Evolutionary conservation across 2,329 filamentous ascomycete species (phyloP).

Genomic region (Hirsutella rhossiliensis): DNA sequence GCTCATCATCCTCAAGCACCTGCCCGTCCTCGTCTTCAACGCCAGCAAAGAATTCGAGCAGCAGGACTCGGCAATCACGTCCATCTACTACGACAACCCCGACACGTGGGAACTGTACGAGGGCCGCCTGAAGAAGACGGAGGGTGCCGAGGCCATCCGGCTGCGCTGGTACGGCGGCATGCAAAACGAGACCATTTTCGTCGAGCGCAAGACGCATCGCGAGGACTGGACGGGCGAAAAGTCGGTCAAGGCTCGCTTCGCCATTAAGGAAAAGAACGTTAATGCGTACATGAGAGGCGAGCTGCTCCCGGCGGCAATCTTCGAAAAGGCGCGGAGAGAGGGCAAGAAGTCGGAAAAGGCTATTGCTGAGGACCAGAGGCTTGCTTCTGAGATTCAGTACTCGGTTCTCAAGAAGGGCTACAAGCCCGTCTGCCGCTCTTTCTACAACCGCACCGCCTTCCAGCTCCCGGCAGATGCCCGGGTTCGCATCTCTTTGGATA

Average conservation of each 20-base stretch:
- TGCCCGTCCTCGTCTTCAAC: conserved; percentile 96
- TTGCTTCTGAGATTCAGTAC: conserved; percentile 89
- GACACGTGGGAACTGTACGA: conserved; percentile 90
- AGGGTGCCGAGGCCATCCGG: conserved; percentile 92
- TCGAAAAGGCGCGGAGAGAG: conserved; percentile 92
- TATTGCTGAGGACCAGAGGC: conserved; percentile 79
- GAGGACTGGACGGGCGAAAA: conserved; percentile 99
- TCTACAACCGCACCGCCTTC: conserved; percentile 97
- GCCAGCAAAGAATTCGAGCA: conserved; percentile 90
- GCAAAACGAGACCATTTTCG: conserved; percentile 89
- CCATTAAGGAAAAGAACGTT: conserved; percentile 93
- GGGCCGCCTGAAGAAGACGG: conserved; percentile 91
- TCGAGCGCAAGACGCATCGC: conserved; percentile 94
- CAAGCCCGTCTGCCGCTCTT: conserved; percentile 81
- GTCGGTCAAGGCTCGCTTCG: conserved; percentile 93
- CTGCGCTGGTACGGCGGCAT: conserved; percentile 96
- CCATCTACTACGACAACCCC: conserved; percentile 96
- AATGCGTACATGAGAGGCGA: conserved; percentile 81
- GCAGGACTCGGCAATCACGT: conserved; percentile 88
- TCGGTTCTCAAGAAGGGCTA: conserved; percentile 80
- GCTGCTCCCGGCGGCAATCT: conserved; percentile 75
- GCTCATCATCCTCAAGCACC: conserved; percentile 92
- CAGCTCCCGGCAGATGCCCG: conserved; percentile 92
- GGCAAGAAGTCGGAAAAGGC: conserved; percentile 88
- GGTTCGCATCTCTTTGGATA: conserved; percentile 93